phyloP scores from a whole-genome alignment of 1,284 basidiomycete genomes.

The Boletus putidus region DNA sequence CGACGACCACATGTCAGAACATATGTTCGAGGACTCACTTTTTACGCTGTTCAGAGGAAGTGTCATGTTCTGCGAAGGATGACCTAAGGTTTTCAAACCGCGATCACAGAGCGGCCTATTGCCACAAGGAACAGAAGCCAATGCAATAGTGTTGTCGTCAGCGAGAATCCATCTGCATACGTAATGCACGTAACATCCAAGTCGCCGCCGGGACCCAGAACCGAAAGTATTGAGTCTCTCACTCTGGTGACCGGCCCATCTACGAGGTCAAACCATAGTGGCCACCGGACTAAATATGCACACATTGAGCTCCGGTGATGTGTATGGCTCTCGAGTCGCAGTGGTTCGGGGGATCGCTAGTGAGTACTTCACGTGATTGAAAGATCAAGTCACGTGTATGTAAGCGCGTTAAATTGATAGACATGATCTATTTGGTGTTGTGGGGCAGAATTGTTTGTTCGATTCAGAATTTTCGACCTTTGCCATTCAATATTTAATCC shows the following conservation, averaged over 20 bases:
- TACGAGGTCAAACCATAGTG: not conserved
- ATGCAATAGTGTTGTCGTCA: no score
- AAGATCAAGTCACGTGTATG: constrained; percentile 25
- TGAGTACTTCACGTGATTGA: no score
- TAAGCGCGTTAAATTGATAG: constrained; percentile 9
- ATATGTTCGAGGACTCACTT: not conserved
- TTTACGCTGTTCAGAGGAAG: not conserved
- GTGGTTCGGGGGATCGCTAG: no score
- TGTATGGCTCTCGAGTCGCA: not conserved
- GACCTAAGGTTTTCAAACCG: not conserved
- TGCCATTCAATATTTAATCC: constrained; percentile 18
- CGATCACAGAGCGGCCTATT: not conserved
- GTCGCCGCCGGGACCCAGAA: no score
- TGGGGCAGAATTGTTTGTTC: constrained; percentile 24
- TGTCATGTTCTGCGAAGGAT: not conserved
- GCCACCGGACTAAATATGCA: not conserved
- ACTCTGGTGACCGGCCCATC: not conserved
- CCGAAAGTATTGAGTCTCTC: not conserved
- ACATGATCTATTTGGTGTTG: constrained; percentile 23
- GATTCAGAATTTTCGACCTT: constrained; percentile 6
- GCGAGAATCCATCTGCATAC: no score
- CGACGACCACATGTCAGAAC: not conserved
- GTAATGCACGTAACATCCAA: no score
- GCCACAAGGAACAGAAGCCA: not conserved
- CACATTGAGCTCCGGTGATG: not conserved